Base-by-base conservation (phyloP, 768 basidiomycete genomes). In the Hygrophoropsis aurantiaca region DNA sequence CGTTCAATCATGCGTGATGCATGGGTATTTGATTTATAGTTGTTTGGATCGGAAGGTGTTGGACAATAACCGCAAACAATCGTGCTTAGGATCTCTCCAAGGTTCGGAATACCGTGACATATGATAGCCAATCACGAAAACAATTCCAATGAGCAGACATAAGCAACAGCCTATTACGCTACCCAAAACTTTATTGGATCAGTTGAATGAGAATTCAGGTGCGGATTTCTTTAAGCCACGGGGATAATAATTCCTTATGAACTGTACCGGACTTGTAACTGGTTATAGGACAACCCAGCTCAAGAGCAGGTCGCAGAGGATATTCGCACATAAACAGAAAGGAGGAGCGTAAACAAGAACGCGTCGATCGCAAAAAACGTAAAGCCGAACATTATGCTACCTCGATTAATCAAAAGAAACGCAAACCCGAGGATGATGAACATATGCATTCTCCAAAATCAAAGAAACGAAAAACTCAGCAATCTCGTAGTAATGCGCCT, bases 271-370 rank as follows among this genome's bases (percentile, higher is more conserved):
- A 58, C 36, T 13, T 4, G 15, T 16, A 11, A 24, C 11, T 1
- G 36, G 36, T 7, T 20, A 19, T 35, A 30, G 27, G 15, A 48
- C 42, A 49, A 52, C 44, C 40, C 32, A 20, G 37, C 8, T 38
- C 9, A 41, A 40, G 47, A 54, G 13, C 13, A 13, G 27, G 39
- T 27, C 26, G 15, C 40, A 54, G 42, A 38, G 30, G 33, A 24
- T 40, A 36, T 9, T 11, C n/a, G 6, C 58, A 64, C 33, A 37
- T 57, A 20, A 74, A 76, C 39, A 75, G 86, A 46, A 88, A 82
- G 61, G 85, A 85, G 40, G 60, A 75, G 11, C 70, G 87, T 35
- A 90, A 84, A 59, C 75, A 82, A 55, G 78, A 77, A 23, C 75
- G 87, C n/a, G 49, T 69, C 1, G 72, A 70, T 37, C 72, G 72